Evolutionary conservation across 2,329 filamentous ascomycete species (phyloP), one percentile per base, ranked within the genome.

Genomic region (Calonectria fujianensis): DNA sequence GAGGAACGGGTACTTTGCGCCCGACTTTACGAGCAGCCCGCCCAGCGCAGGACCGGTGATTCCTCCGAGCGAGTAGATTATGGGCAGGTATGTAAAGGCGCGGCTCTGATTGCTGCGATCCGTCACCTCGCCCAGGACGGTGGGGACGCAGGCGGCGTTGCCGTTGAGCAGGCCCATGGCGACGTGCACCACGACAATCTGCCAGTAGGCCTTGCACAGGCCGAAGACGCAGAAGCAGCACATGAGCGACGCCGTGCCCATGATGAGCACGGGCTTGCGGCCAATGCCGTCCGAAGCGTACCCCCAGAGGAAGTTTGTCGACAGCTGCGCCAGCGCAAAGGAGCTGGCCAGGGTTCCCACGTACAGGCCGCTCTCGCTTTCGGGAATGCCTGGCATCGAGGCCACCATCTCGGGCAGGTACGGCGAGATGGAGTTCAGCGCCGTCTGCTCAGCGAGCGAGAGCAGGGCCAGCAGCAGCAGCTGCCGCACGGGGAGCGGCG

Each of bases 41-140:
- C 97, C 97, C n/a, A 98, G 86, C 1, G 97, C 92, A 0, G 97
- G 97, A 0, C 97, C 97, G 0, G 96, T 97, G 75, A 99, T 98
- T 54, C 95, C 95, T 24, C 97, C 97, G 41, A 99, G 88, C 5
- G 96, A 96, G 85, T 99, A 99, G n/a, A 98, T 93, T 50, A 98
- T 94, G 0, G 97, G 97, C 52, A 99, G 88, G 87, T 98, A 99
- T 2, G 95, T 97, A 81, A 99, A 99, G 0, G 96, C 97, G 69
- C 91, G 91, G 82, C 95, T 97, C 88, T 99, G 97, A 84, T 99
- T 99, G 77, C 94, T 97, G 70, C 95, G 92, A 83, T 98, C 96
- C 2, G 97, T 99, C 68, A 99, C 94, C 84, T 99, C 97, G 51
- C 97, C 97, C 64, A 99, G 85, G 64, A 96, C 98, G 0, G 97